phyloP scores from a whole-genome alignment of 208 protist species.

The Crithidia bombi region DNA sequence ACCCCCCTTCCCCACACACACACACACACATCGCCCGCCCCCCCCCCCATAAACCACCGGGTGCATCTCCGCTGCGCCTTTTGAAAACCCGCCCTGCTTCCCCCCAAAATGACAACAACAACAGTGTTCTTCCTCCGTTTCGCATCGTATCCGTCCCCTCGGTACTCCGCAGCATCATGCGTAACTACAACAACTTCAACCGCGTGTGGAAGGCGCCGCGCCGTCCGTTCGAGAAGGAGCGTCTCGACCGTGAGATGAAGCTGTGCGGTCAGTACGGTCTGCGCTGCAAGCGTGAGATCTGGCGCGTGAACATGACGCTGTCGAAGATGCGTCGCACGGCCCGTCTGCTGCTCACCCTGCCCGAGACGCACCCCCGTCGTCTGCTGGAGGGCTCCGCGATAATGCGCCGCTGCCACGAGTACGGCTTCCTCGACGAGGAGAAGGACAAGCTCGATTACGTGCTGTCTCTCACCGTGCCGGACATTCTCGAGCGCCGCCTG shows the following conservation, averaged over 20 bases:
- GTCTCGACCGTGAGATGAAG: conserved; percentile 99
- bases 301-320: conserved; percentile 98
- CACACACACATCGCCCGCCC: too few species aligned
- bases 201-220: conserved; percentile 97
- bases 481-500: conserved; percentile 99
- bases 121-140: conserved; percentile 21
- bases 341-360: conserved; percentile 99
- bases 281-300: conserved; percentile 99
- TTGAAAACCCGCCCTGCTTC: not conserved
- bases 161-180: conserved; percentile 54
- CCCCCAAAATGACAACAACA: not conserved
- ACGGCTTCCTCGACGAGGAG: conserved; percentile 98
- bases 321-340: conserved; percentile 99
- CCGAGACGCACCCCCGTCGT: conserved; percentile 97
- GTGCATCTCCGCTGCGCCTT: not conserved
- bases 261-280: conserved; percentile 99
- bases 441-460: conserved; percentile 99
- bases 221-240: conserved; percentile 99
- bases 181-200: conserved; percentile 97
- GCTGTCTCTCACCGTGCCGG: conserved; percentile 98
- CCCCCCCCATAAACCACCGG: too few species aligned
- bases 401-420: conserved; percentile 98
- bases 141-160: conserved; percentile 1
- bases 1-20: too few species aligned
- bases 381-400: conserved; percentile 99